Percentiles rank a stretch among this genome's conserved stretches.
These are phyloP conservation scores for Talaromyces sp. DNA, from an alignment of 2,329 filamentous ascomycete genomes.

Conservation along the genomic window DNA sequence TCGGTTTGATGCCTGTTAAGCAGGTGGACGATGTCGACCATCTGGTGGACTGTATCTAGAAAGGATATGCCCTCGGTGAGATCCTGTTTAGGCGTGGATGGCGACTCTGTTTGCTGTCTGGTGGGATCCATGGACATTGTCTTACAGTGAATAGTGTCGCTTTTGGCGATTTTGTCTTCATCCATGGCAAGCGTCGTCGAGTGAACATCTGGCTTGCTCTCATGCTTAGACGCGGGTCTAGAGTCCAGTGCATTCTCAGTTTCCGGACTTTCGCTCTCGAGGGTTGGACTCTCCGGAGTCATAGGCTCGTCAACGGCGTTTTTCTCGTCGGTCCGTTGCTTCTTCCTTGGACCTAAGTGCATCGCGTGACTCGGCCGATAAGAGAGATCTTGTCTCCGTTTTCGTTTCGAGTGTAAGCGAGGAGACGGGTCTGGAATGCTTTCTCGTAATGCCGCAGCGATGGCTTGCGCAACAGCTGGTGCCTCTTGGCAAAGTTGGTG, in stretches of 20 bases:
- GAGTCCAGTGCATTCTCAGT: background rate
- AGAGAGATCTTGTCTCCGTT: background rate
- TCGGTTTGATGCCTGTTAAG: background rate
- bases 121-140: background rate
- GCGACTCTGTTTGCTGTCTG: background rate
- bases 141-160: background rate
- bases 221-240: background rate
- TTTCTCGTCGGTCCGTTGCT: background rate
- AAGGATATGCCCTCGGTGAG: background rate
- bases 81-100: background rate
- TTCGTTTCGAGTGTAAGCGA: background rate
- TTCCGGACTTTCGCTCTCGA: background rate
- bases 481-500: background rate
- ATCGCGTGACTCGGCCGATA: background rate
- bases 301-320: background rate
- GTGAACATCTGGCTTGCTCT: background rate
- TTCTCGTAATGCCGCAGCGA: background rate
- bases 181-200: background rate
- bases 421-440: background rate
- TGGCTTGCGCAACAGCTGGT: background rate
- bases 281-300: background rate
- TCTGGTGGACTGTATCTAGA: background rate
- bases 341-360: background rate
- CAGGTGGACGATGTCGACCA: background rate
- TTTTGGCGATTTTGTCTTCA: background rate